A percentile compares a stretch with the other conserved stretches of the same genome.
phyloP scores from a whole-genome alignment of 257 asterid species.

The Ilex asprella region DNA sequence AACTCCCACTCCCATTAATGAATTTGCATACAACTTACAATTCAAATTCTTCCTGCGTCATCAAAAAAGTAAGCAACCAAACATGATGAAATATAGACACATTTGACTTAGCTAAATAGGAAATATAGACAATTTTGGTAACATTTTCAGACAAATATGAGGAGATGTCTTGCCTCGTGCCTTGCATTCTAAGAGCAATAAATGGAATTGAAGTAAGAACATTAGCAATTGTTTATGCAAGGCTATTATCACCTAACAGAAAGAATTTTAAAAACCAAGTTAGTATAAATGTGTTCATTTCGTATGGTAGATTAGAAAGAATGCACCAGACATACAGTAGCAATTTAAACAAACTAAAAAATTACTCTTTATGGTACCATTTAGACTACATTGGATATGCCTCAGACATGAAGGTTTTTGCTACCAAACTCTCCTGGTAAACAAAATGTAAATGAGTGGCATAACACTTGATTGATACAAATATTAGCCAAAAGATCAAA shows the following conservation, averaged over 20 bases:
- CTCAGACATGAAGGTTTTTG: slow-evolving; percentile 72
- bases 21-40: slow-evolving; percentile 75
- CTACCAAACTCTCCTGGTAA: slow-evolving; percentile 70
- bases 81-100: neutral
- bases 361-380: slow-evolving; percentile 30
- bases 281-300: too few relatives aligned
- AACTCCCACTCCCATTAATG: slow-evolving; percentile 88
- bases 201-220: slow-evolving; percentile 91
- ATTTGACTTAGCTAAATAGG: neutral
- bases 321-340: neutral
- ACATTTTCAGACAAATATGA: slow-evolving; percentile 1
- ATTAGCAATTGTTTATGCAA: slow-evolving; percentile 61
- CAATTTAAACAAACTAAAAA: neutral
- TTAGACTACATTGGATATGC: slow-evolving; percentile 56
- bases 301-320: neutral
- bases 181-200: slow-evolving; percentile 69
- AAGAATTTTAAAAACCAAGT: slow-evolving; percentile 5
- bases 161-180: slow-evolving; percentile 52
- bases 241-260: slow-evolving; percentile 51
- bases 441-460: slow-evolving; percentile 9
- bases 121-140: neutral
- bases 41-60: slow-evolving; percentile 65
- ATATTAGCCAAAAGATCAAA: too few relatives aligned
- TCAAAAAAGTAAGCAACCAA: slow-evolving; percentile 8
- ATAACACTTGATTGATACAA: neutral